Percentiles rank a stretch among this genome's conserved stretches.
phyloP scores from a whole-genome alignment of 1,284 basidiomycete species.

The Malassezia cuniculi region DNA sequence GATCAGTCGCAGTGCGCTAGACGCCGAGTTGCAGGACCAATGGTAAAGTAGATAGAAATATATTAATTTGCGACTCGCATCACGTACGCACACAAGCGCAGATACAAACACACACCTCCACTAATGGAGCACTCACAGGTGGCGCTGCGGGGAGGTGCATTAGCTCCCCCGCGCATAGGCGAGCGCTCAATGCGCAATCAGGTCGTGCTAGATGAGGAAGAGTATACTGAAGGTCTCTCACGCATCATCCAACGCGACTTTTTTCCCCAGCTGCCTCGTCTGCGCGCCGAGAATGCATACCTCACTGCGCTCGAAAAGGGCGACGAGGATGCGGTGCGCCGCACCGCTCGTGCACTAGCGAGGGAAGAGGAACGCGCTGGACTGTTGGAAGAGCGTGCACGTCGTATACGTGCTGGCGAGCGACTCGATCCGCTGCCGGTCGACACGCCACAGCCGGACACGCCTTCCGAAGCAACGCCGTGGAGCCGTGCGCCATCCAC shows the following conservation, averaged over 20 bases:
- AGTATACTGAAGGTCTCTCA: constrained; percentile 81
- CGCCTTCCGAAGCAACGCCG: neutral
- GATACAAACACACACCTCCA: no score
- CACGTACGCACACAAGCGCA: no score
- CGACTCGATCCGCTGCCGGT: constrained; percentile 4
- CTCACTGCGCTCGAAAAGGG: constrained; percentile 28
- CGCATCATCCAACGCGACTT: constrained; percentile 92
- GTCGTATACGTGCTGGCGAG: constrained; percentile 2
- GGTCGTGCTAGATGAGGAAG: constrained; percentile 57
- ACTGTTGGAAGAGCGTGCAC: constrained; percentile 7
- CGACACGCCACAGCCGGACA: neutral
- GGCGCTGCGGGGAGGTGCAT: neutral
- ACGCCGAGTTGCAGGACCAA: constrained; percentile 6
- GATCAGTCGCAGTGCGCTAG: constrained; percentile 7
- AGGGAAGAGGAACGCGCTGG: constrained; percentile 17
- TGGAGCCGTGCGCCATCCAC: no score
- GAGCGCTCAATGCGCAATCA: constrained; percentile 27
- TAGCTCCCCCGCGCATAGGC: constrained; percentile 13
- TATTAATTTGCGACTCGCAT: no score
- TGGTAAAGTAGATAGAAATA: no score
- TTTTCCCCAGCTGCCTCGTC: constrained; percentile 55
- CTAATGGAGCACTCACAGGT: neutral
- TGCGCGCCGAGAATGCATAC: constrained; percentile 37
- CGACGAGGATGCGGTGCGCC: constrained; percentile 14
- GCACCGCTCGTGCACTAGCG: constrained; percentile 17